Percentiles rank a stretch among this genome's conserved stretches.
These are phyloP conservation scores for Fusarium piperis DNA, from an alignment of 2,329 filamentous ascomycete genomes.

Conservation along the genomic window DNA sequence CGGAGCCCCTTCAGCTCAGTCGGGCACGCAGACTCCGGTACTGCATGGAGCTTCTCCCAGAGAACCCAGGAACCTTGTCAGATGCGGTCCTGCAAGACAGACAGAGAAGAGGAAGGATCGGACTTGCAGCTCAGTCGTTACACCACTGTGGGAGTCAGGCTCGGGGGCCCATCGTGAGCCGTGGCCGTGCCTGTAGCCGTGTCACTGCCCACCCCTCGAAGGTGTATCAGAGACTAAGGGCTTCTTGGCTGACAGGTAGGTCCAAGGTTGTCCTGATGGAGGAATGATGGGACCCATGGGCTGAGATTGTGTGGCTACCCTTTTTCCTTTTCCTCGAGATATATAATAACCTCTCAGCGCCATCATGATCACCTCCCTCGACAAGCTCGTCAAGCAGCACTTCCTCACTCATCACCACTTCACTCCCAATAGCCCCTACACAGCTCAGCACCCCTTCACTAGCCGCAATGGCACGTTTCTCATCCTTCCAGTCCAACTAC, in stretches of 20 bases:
- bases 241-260: constrained; percentile 5
- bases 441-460: not conserved
- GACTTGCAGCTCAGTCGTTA: constrained; percentile 14
- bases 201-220: not conserved
- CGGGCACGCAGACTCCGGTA: constrained; percentile 19
- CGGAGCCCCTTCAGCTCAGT: constrained; percentile 7
- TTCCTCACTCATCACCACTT: not conserved
- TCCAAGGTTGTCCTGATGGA: constrained; percentile 19
- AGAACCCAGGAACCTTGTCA: constrained; percentile 17
- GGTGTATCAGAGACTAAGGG: constrained; percentile 17
- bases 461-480: constrained; percentile 23
- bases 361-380: constrained; percentile 1
- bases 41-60: not conserved
- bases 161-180: not conserved
- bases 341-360: constrained; percentile 23
- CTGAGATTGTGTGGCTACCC: not conserved
- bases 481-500: constrained; percentile 17
- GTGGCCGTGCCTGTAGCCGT: not conserved
- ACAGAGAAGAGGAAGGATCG: not conserved
- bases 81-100: constrained; percentile 8
- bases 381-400: constrained; percentile 5
- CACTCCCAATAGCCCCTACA: not conserved
- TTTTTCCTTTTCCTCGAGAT: constrained; percentile 8
- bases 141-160: constrained; percentile 16
- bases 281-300: constrained; percentile 11